Conservation (phyloP, 768 basidiomycete species). For the Favolaschia claudopus region DNA sequence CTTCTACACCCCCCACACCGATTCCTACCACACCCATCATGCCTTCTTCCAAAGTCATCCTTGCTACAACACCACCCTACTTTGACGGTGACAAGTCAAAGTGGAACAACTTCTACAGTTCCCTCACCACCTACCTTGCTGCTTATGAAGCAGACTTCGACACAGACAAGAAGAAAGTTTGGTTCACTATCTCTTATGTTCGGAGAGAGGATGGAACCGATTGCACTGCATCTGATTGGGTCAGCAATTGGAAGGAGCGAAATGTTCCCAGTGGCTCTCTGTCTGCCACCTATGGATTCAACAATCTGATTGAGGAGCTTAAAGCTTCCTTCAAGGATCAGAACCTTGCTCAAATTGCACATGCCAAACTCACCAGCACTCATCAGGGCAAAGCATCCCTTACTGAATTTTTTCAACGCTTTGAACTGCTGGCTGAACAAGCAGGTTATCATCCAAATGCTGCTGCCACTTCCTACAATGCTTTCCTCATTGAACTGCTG, state of each 20-base stretch:
- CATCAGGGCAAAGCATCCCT: conserved; percentile 4
- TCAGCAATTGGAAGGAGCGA: neutral
- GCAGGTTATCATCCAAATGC: neutral
- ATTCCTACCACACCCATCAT: no score
- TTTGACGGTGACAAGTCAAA: no score
- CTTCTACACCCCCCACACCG: no score
- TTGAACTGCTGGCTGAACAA: conserved; percentile 4
- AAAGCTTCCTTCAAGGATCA: neutral
- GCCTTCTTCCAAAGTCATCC: no score
- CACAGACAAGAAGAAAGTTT: no score
- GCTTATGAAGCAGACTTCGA: no score
- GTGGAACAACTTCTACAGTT: no score
- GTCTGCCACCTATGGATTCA: neutral
- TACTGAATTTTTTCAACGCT: neutral
- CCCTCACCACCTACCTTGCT: no score
- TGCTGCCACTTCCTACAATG: neutral
- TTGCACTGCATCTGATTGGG: neutral
- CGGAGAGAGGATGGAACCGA: no score
- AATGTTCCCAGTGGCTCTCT: neutral
- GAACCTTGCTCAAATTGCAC: neutral
- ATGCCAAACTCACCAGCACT: neutral
- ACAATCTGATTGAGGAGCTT: neutral
- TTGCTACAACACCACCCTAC: no score
- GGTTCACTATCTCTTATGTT: no score
- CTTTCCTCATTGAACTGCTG: neutral